phyloP scores from a whole-genome alignment of 1,284 basidiomycete genomes.

The Retiboletus flavoniger region DNA sequence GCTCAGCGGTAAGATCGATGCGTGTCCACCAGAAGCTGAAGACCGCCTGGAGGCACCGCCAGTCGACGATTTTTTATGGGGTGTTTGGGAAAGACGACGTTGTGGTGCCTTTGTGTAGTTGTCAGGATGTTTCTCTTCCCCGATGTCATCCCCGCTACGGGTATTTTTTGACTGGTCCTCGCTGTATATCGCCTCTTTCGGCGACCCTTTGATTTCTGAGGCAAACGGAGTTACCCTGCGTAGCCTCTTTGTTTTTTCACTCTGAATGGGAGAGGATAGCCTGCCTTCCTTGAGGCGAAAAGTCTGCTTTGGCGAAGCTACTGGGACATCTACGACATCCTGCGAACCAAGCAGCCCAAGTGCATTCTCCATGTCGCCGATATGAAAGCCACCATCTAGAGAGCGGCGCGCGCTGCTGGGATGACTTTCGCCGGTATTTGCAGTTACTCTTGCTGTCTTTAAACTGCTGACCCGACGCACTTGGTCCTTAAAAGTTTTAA shows the following conservation, averaged over 20 bases:
- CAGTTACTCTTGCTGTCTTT: not conserved
- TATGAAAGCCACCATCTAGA: conserved; percentile 1
- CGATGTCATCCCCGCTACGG: not conserved
- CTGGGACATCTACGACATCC: not conserved
- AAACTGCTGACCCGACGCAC: conserved; percentile 1
- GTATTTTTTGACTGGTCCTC: not conserved
- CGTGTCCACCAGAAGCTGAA: conserved; percentile 22
- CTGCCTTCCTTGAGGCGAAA: not conserved
- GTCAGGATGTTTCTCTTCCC: conserved; percentile 7
- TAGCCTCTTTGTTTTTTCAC: not conserved
- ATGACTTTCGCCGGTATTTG: not conserved
- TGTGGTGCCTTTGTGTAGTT: conserved; percentile 21
- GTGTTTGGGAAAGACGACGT: conserved; percentile 13
- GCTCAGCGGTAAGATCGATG: conserved; percentile 27
- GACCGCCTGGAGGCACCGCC: conserved; percentile 3
- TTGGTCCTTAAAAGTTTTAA: not conserved
- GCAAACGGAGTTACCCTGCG: conserved; percentile 17
- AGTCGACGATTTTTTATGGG: not conserved
- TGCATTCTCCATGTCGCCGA: not conserved
- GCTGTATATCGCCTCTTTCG: not conserved
- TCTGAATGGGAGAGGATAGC: not conserved
- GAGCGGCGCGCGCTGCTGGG: not conserved
- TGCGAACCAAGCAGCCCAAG: not conserved
- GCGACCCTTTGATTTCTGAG: not conserved
- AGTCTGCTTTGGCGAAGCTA: not conserved